Percentiles rank a stretch among this genome's conserved stretches.
phyloP scores from a whole-genome alignment of 441 rosid species.

The Raphanus hybrid region DNA sequence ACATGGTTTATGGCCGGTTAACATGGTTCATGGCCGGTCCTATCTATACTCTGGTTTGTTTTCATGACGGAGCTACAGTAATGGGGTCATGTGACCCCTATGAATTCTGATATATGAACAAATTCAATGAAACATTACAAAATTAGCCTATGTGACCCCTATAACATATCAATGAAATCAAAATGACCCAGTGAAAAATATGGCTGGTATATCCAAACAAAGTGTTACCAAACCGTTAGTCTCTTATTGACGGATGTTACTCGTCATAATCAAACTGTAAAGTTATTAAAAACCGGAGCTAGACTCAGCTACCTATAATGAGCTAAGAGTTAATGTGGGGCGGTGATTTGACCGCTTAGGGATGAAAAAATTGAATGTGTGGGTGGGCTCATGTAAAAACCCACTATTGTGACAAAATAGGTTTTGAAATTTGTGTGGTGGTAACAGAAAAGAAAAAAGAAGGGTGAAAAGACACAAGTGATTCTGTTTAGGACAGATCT shows the following conservation, averaged over 20 bases:
- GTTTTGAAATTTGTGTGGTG: constrained; percentile 15
- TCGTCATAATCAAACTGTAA: not conserved
- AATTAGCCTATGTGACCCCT: too few species aligned
- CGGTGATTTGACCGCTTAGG: constrained; percentile 36
- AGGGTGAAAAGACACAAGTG: constrained; percentile 41
- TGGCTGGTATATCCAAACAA: not conserved
- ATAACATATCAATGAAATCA: too few species aligned
- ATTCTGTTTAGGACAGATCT: constrained; percentile 44
- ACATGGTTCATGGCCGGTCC: too few species aligned
- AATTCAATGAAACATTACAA: too few species aligned
- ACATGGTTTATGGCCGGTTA: too few species aligned
- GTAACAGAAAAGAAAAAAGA: not conserved
- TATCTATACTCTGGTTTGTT: too few species aligned
- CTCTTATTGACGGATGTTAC: not conserved
- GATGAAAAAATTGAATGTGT: constrained; percentile 16
- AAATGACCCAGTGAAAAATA: too few species aligned
- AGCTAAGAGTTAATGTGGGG: constrained; percentile 21
- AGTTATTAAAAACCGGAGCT: constrained; percentile 5
- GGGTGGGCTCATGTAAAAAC: constrained; percentile 20
- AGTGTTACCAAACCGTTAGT: not conserved
- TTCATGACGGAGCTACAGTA: too few species aligned
- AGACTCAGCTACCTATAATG: not conserved
- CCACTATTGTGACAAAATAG: not conserved
- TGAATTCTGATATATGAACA: too few species aligned
- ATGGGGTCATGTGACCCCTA: too few species aligned